These are phyloP conservation scores for Penicillium janthinellum DNA, from an alignment of 2,329 filamentous ascomycete genomes.

Conservation along the genomic window DNA sequence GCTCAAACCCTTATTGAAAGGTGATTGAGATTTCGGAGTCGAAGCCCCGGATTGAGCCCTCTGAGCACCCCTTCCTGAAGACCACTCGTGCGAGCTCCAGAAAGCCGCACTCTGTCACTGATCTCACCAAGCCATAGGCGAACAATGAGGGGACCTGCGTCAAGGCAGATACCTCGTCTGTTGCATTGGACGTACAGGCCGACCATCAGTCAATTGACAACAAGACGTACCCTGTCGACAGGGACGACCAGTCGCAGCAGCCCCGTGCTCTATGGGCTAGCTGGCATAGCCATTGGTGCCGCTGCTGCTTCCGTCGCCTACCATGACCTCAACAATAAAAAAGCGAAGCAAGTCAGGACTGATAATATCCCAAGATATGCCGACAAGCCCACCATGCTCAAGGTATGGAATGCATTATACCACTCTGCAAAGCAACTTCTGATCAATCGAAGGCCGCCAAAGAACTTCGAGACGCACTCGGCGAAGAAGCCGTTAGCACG, in stretches of 20 bases:
- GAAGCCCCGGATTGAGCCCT: not conserved
- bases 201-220: not conserved
- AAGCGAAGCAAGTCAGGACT: not conserved
- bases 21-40: too few relatives aligned
- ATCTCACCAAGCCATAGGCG: not conserved
- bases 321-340: not conserved
- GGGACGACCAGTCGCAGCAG: not conserved
- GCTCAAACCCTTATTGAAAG: too few relatives aligned
- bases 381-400: not conserved
- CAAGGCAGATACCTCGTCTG: not conserved
- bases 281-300: not conserved
- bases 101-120: not conserved
- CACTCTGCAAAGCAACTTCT: not conserved
- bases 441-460: not conserved
- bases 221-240: not conserved
- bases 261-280: not conserved
- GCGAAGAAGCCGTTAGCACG: conserved; percentile 62
- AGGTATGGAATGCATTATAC: not conserved
- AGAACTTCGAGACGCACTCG: conserved; percentile 27
- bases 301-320: not conserved
- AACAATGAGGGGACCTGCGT: not conserved
- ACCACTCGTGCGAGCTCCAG: not conserved
- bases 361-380: not conserved
- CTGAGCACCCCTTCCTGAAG: not conserved
- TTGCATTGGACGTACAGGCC: not conserved